phyloP scores from a whole-genome alignment of 1,284 basidiomycete species.

The Ceratobasidium sp. region DNA sequence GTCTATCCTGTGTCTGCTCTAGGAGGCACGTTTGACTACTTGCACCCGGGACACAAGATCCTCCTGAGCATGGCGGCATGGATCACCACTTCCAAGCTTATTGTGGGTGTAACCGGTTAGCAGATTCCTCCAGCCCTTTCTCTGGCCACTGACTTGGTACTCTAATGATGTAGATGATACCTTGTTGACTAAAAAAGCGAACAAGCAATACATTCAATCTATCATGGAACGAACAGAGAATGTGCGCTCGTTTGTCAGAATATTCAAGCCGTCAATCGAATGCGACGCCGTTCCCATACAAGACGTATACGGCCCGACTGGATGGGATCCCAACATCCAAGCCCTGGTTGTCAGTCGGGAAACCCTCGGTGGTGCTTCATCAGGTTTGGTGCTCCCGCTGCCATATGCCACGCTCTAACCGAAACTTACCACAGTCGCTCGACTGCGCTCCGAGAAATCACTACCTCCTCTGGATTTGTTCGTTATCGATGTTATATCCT shows the following conservation, averaged over 20 bases:
- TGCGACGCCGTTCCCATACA: conserved; percentile 73
- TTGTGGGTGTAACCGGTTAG: conserved; percentile 87
- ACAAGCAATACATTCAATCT: conserved; percentile 73
- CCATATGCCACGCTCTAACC: conserved; percentile 10
- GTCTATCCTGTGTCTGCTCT: conserved; percentile 61
- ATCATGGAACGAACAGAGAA: conserved; percentile 61
- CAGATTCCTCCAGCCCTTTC: conserved; percentile 6
- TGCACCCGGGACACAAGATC: conserved; percentile 98
- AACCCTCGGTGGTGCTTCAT: conserved; percentile 74
- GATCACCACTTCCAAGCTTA: conserved; percentile 78
- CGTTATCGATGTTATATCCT: conserved; percentile 86
- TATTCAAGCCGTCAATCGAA: conserved; percentile 68
- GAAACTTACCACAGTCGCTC: conserved; percentile 59
- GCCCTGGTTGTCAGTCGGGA: conserved; percentile 88
- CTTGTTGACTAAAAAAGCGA: conserved; percentile 76
- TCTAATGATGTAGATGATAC: conserved; percentile 61
- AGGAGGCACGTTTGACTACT: conserved; percentile 93
- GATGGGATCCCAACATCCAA: conserved; percentile 81
- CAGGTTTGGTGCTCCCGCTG: conserved; percentile 55
- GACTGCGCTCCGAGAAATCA: conserved; percentile 59
- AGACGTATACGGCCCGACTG: conserved; percentile 90
- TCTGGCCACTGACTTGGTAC: background rate
- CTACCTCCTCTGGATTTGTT: conserved; percentile 71
- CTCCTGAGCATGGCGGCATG: conserved; percentile 90
- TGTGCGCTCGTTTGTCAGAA: conserved; percentile 67